phyloP scores from a whole-genome alignment of 768 basidiomycete species.

The Lactarius sanguifluus region DNA sequence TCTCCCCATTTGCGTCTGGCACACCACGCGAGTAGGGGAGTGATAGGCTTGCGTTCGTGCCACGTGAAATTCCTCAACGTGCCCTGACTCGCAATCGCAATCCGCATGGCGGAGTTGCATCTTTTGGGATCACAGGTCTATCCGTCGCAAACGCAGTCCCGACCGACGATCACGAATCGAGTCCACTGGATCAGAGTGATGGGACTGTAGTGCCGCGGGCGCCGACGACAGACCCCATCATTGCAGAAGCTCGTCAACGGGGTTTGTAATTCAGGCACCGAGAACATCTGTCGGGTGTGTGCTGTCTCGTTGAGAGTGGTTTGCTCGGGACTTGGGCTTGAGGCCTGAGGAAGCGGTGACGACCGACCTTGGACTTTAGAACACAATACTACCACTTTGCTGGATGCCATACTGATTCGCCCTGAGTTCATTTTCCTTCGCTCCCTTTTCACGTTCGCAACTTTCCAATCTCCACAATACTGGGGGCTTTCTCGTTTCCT shows the following conservation, averaged over 20 bases:
- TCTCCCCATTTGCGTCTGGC: background rate
- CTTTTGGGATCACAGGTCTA: background rate
- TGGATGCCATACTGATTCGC: background rate
- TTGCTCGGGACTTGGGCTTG: background rate
- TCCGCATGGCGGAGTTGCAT: background rate
- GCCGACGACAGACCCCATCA: background rate
- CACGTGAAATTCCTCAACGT: conserved; percentile 8
- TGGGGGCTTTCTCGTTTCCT: conserved; percentile 6
- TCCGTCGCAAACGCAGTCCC: background rate
- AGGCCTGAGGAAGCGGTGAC: background rate
- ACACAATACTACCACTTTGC: conserved; percentile 1
- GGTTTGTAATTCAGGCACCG: conserved; percentile 10
- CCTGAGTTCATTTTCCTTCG: background rate
- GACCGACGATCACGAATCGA: conserved; percentile 2
- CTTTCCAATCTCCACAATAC: background rate
- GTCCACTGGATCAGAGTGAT: background rate
- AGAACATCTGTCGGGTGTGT: background rate
- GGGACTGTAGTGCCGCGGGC: background rate
- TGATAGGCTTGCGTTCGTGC: conserved; percentile 9
- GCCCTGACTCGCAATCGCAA: background rate
- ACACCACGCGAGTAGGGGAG: conserved; percentile 8
- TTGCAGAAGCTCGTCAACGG: background rate
- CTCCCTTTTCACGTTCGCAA: background rate
- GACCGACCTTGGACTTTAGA: background rate
- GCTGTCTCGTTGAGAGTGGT: background rate